These are phyloP conservation scores for Pestalotiopsis sp. DNA, from an alignment of 2,329 filamentous ascomycete genomes.

Conservation along the genomic window DNA sequence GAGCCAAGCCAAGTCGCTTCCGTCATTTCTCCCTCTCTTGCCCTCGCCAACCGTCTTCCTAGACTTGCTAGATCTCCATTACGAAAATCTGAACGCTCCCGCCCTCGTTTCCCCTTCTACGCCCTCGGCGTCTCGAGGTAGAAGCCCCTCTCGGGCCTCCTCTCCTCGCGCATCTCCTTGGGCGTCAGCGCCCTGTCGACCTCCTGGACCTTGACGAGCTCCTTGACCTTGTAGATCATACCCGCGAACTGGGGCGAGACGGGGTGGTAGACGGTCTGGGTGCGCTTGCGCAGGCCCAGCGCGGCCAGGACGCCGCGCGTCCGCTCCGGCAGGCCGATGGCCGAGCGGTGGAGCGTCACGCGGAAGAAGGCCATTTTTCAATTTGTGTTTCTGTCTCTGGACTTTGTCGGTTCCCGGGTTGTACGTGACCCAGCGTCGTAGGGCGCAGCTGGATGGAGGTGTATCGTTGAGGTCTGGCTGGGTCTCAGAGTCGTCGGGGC, in stretches of 20 bases:
- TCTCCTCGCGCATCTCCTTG: constrained; percentile 68
- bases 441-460: not conserved
- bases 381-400: constrained; percentile 3
- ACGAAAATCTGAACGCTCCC: not conserved
- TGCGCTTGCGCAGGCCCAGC: constrained; percentile 82
- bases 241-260: constrained; percentile 81
- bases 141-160: constrained; percentile 80
- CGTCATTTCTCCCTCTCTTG: not conserved
- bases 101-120: not conserved
- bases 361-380: constrained; percentile 77
- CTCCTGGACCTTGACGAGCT: constrained; percentile 82
- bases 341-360: constrained; percentile 86
- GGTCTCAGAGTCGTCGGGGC: no score
- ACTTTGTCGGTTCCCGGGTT: not conserved
- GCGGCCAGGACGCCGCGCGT: constrained; percentile 80
- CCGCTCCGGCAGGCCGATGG: constrained; percentile 83
- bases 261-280: constrained; percentile 87
- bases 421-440: not conserved
- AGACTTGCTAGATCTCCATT: no score
- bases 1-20: not conserved
- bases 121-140: constrained; percentile 67
- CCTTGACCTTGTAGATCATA: constrained; percentile 93
- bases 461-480: no score
- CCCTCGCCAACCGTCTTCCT: not conserved
- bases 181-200: constrained; percentile 67